Evolutionary conservation across 176 grass and related monocot genomes (phyloP).

Genomic region (Pharus latifolius): DNA sequence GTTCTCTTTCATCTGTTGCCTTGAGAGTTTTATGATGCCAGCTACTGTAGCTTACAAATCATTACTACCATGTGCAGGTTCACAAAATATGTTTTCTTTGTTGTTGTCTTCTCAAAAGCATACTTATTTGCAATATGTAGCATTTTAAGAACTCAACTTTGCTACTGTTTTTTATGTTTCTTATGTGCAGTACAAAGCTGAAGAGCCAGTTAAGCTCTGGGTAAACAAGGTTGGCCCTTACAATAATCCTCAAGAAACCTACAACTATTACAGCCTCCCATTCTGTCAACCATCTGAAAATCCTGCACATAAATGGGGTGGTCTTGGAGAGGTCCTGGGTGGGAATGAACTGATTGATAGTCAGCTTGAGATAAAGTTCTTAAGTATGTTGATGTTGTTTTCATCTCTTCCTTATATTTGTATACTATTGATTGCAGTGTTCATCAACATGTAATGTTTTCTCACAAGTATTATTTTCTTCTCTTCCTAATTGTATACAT

Average conservation of each 20-base stretch:
- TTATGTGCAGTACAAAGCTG: conserved; percentile 62
- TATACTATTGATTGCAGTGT: background rate
- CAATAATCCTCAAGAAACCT: conserved; percentile 98
- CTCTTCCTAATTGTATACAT: conserved; percentile 7
- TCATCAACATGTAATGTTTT: background rate
- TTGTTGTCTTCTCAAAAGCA: background rate
- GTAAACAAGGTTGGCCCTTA: conserved; percentile 99
- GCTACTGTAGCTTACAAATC: background rate
- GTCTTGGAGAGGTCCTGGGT: conserved; percentile 93
- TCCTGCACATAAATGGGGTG: conserved; percentile 82
- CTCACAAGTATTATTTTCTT: background rate
- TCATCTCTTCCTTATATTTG: conserved; percentile 14
- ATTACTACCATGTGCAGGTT: background rate
- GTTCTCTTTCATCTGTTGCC: background rate
- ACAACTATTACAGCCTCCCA: conserved; percentile 96
- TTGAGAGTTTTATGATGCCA: background rate
- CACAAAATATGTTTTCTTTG: background rate
- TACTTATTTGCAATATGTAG: background rate
- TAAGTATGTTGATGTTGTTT: conserved; percentile 46
- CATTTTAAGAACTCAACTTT: background rate
- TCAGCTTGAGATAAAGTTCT: conserved; percentile 84
- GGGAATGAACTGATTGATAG: conserved; percentile 97
- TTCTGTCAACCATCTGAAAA: conserved; percentile 81
- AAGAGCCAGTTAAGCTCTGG: conserved; percentile 80
- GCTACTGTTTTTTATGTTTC: conserved; percentile 6